Evolutionary conservation across 352 stramenopile genomes (phyloP), one percentile per base, ranked within the genome.

Genomic region (Phytophthora cactorum): DNA sequence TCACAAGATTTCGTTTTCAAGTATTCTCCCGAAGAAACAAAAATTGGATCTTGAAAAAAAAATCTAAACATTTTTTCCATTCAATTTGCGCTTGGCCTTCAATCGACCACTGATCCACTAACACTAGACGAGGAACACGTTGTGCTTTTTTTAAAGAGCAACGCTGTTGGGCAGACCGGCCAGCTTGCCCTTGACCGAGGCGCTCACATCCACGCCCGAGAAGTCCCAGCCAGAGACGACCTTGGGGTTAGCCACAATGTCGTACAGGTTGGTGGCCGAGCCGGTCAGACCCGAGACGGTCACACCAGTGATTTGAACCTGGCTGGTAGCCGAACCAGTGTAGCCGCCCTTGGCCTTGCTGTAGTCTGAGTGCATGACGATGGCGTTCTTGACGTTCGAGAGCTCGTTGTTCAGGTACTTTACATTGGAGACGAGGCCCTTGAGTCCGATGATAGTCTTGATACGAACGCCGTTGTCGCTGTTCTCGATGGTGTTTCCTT

Each of bases 231-330:
- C 34, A 39, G 34, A 39, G 2, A 39, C 34, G 7, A 39, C 34
- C 34, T 64, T 57, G 1, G 59, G 49, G 52, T 77, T 77, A 1
- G 49, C 65, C 25, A 63, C 29, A 29, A 77, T 72, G 50, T 77
- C 57, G 53, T 74, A 77, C 25, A 74, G 14, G 31, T 77, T 67
- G 17, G 36, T 66, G 7, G 53, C 63, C 47, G 54, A 52, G 31
- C 54, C 54, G 1, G 15, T 44, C 4, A 61, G 54, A n/a, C 29
- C 54, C 11, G 47, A 32, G 10, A 61, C 52, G 25, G 47, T 61
- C 34, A 59, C 22, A 64, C 72, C 45, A 39, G 77, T 78, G 62
- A 81, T 81, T 7, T 52, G 39, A 51, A 50, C 36, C 64, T 63
- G 41, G 9, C 54, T 81, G 38, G 29, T 68, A n/a, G 64, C 28